A percentile compares a stretch with the other conserved stretches of the same genome.
Conservation (phyloP, 768 basidiomycete species). For the Clavulina sp. region DNA sequence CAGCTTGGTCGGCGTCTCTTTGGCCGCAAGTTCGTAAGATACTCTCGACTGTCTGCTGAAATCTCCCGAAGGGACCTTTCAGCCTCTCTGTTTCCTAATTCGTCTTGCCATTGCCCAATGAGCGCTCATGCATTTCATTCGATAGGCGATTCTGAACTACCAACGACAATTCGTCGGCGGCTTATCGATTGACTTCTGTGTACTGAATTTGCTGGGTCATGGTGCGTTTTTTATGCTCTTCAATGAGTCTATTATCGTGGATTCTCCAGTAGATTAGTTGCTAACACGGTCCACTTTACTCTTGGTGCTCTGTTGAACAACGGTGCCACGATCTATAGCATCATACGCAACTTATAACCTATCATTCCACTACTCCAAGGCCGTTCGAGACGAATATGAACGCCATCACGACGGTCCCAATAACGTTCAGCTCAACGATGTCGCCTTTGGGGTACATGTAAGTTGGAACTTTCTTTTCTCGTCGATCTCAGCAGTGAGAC, state of each 20-base stretch:
- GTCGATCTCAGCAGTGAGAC: background rate
- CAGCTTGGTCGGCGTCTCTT: no score
- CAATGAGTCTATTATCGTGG: no score
- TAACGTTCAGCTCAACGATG: constrained; percentile 21
- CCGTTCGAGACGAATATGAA: constrained; percentile 20
- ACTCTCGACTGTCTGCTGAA: no score
- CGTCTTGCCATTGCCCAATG: no score
- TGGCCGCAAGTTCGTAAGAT: no score
- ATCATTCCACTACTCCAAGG: constrained; percentile 17
- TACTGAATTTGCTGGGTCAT: constrained; percentile 22
- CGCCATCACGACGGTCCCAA: constrained; percentile 20
- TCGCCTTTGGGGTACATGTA: constrained; percentile 24
- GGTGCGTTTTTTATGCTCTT: background rate
- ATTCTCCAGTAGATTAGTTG: no score
- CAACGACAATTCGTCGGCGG: constrained; percentile 15
- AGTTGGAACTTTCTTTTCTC: background rate
- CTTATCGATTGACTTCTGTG: constrained; percentile 22
- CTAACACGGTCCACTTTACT: no score
- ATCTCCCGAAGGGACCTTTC: no score
- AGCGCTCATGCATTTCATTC: no score
- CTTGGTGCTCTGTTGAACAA: background rate
- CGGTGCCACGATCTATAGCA: background rate
- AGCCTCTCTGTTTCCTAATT: no score
- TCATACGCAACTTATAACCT: constrained; percentile 18
- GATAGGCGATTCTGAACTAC: constrained; percentile 2